Base-by-base conservation (phyloP, 768 basidiomycete species). In the Suillus variegatus region DNA sequence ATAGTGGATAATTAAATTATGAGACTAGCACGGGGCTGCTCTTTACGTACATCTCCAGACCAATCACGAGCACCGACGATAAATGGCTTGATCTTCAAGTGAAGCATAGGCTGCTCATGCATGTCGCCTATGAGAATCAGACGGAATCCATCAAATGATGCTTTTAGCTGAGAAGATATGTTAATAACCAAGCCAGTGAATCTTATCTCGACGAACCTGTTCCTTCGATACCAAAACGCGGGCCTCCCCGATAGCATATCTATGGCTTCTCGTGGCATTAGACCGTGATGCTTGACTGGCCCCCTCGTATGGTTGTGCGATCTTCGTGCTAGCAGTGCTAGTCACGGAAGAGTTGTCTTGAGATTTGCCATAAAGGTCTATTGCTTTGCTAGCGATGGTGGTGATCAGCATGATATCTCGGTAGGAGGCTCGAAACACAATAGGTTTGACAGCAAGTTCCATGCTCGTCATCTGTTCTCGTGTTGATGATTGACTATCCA, bases 391-490 rank as follows among this genome's bases (percentile, higher is more conserved):
- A 70, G 93, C 84, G 67, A 97, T 96, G 4, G 88, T 80, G 55
- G 85, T 88, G 68, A 99, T 98, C 68, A 99, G 85, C 68, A 86
- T 87, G 75, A 99, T 93, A 74, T 99, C 97, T 22, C 94, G 87
- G 72, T 95, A 95, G 0, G 97, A 98, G n/a, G 94, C 94, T 32
- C 97, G 86, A 75, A 99, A 90, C 62, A 98, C 85, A 69, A 99
- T 85, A 2, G 95, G 91, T 66, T 93, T 90, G 32, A 88, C 79
- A 20, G 84, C 81, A n/a, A 95, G 74, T 73, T 97, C 95, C 65
- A 98, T 90, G 71, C 83, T 94, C 12, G 91, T 90, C 80, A 89
- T 89, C 68, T 90, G 87, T 61, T 91, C 88, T 14, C 78, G 82
- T n/a, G 86, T 83, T 40, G 91, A 84, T 43, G 80, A 77, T n/a